Base-by-base conservation (phyloP, 2,329 filamentous ascomycete species). In the Scytalidium lignicola region DNA sequence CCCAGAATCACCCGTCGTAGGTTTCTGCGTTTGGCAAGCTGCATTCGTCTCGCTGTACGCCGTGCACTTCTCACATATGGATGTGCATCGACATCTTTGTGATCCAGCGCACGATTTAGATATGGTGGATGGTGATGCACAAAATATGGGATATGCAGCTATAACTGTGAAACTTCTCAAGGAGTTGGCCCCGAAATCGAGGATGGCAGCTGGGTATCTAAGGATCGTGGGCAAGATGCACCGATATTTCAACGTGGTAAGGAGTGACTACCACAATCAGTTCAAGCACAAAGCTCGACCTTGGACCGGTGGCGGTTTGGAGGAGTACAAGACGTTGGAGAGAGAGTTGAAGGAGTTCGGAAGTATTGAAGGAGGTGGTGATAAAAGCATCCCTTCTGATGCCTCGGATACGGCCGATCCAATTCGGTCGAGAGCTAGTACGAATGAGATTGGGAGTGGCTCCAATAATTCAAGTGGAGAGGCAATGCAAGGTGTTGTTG, bases 31-130 rank as follows among this genome's bases (percentile, higher is more conserved):
- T 37, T 89, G 83, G 72, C 79, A 78, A 10, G 82, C 84, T 1
- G 78, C 79, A 0, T 85, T 86, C 57, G 74, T 80, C 15, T 81
- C 82, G 28, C 72, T 86, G 2, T 89, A 88, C 61, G 80, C 79
- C 10, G 72, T 74, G 41, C 79, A 83, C 58, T 89, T 88, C 49
- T 82, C 82, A 0, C 75, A 79, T 50, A 87, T 89, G 81, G 85
- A 89, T 56, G 71, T 70, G 1, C 67, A 76, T 10, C 67, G 70
- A 2, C 76, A 78, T 59, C 76, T 87, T 68, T 61, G 70, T 5
- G 58, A 57, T 41, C 54, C 68, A 26, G 32, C 32, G 32, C 32
- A 37, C 2, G 68, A 73, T 18, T 70, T 22, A 8, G 48, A 40
- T 3, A 23, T 43, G 13, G 47, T 22, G 12, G n/a, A 42, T 17